Conservation (phyloP, 1,284 basidiomycete genomes). For the Cystobasidium slooffiae region DNA sequence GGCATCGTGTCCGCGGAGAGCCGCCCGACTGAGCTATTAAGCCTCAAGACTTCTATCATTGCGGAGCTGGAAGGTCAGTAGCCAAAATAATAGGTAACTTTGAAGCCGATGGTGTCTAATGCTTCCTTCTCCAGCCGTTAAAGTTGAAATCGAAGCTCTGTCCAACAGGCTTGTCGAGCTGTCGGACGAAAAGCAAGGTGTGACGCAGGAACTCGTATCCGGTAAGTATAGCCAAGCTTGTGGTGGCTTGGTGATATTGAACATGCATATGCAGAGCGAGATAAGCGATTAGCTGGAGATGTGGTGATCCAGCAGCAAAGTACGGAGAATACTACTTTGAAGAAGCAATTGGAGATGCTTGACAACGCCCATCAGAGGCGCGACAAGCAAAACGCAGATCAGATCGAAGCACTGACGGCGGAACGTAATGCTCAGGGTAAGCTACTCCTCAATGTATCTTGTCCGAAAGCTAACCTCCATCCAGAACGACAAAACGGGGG, state of each 20-base stretch:
- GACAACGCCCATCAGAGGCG: background rate
- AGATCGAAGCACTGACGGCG: background rate
- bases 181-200: too few species aligned
- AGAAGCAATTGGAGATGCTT: background rate
- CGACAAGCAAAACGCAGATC: background rate
- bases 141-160: too few species aligned
- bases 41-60: too few species aligned
- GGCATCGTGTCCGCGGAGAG: too few species aligned
- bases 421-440: constrained; percentile 1
- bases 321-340: background rate
- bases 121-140: too few species aligned
- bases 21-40: too few species aligned
- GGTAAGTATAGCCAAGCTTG: background rate
- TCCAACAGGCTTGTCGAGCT: too few species aligned
- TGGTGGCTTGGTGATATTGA: background rate
- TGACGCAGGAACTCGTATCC: background rate
- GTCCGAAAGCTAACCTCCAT: background rate
- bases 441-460: too few species aligned
- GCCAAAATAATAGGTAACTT: too few species aligned
- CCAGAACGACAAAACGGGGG: background rate
- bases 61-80: too few species aligned
- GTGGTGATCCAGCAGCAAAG: background rate
- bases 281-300: background rate
- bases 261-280: background rate
- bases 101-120: too few species aligned